A percentile compares a stretch with the other conserved stretches of the same genome.
These are phyloP conservation scores for Penicillium sp. DNA, from an alignment of 2,329 filamentous ascomycete species.

Conservation along the genomic window DNA sequence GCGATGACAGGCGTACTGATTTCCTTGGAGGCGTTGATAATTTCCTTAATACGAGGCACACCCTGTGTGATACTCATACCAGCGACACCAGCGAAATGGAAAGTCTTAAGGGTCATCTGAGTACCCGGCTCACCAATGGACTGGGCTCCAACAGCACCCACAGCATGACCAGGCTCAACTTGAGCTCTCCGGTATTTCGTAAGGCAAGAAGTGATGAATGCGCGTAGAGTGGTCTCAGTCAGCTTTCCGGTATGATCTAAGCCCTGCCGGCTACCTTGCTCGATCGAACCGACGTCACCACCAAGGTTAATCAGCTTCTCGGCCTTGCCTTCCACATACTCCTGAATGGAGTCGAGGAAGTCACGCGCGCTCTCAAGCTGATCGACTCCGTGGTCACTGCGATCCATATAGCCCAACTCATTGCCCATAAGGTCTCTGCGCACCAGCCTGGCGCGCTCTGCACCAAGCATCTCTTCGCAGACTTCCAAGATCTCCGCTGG, in stretches of 20 bases:
- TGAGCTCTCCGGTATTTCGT: constrained; percentile 89
- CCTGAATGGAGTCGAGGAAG: constrained; percentile 77
- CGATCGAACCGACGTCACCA: constrained; percentile 31
- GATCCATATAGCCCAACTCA: constrained; percentile 68
- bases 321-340: constrained; percentile 67
- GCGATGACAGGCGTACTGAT: constrained; percentile 95
- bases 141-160: constrained; percentile 93
- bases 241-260: constrained; percentile 79
- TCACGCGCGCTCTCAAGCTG: constrained; percentile 79
- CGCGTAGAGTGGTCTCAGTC: constrained; percentile 68
- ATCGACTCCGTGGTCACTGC: constrained; percentile 67
- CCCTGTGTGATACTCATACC: constrained; percentile 99
- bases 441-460: constrained; percentile 66
- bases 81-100: constrained; percentile 99
- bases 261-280: constrained; percentile 33
- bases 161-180: constrained; percentile 91
- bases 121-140: constrained; percentile 98
- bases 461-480: constrained; percentile 67
- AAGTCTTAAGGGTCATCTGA: constrained; percentile 98
- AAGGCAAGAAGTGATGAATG: constrained; percentile 80
- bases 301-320: constrained; percentile 54
- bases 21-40: constrained; percentile 93
- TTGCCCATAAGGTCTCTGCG: constrained; percentile 63
- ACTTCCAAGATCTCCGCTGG: constrained; percentile 72
- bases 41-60: constrained; percentile 99